Evolutionary conservation across 768 basidiomycete genomes (phyloP).

Genomic region (Termitomyces sp.): DNA sequence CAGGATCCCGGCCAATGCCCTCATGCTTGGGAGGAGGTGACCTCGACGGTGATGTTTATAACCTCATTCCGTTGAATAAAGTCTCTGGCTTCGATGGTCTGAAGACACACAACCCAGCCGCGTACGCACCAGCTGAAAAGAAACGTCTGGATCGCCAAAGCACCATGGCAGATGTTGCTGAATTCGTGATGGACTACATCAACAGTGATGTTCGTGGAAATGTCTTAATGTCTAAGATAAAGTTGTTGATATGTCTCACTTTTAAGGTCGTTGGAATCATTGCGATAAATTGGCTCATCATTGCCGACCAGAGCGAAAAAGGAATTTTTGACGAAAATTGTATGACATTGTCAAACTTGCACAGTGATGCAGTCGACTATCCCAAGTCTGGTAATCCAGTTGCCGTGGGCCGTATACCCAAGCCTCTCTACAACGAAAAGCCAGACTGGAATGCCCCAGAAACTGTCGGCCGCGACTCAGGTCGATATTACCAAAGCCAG

Average conservation of each 20-base stretch:
- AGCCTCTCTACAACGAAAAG: constrained; percentile 27
- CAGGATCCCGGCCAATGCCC: constrained; percentile 57
- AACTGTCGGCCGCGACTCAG: constrained; percentile 33
- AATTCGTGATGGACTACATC: constrained; percentile 70
- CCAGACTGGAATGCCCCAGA: constrained; percentile 73
- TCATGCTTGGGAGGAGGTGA: constrained; percentile 68
- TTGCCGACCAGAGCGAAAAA: constrained; percentile 50
- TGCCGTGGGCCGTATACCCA: constrained; percentile 35
- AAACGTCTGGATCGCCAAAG: constrained; percentile 44
- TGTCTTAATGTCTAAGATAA: neutral
- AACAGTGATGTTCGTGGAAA: constrained; percentile 50
- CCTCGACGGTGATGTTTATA: constrained; percentile 63
- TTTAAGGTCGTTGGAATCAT: constrained; percentile 56
- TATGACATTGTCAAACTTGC: constrained; percentile 48
- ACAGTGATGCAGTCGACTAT: constrained; percentile 67
- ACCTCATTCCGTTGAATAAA: constrained; percentile 40
- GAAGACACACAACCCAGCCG: constrained; percentile 33
- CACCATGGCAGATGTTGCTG: constrained; percentile 61
- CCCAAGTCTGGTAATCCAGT: constrained; percentile 56
- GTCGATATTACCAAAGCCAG: constrained; percentile 47
- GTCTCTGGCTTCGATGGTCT: constrained; percentile 31
- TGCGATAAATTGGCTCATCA: constrained; percentile 59
- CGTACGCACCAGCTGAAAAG: constrained; percentile 44
- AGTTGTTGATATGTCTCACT: neutral
- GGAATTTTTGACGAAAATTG: constrained; percentile 53